Conservation (phyloP, 306 rosid species). For the Mimosa pudica region DNA sequence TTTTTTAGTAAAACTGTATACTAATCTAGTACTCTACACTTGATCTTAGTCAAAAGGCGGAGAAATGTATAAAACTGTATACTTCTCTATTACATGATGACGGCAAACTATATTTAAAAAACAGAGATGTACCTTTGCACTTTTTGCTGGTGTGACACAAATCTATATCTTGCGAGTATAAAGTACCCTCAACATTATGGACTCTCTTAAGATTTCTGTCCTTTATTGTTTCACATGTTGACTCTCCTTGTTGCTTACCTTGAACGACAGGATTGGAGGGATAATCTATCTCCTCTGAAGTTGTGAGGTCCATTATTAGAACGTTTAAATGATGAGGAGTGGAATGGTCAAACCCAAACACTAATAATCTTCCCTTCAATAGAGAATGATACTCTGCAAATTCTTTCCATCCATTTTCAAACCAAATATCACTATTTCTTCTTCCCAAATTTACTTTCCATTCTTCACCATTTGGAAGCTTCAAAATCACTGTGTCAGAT, state of each 20-base stretch:
- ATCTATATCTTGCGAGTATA: background rate
- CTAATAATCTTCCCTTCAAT: conserved; percentile 27
- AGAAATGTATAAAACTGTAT: too few species aligned
- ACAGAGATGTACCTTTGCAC: conserved; percentile 2
- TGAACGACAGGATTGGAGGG: background rate
- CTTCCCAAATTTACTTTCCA: conserved; percentile 40
- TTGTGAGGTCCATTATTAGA: background rate
- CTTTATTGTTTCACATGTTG: conserved; percentile 8
- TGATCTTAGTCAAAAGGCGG: too few species aligned
- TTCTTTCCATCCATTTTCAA: conserved; percentile 46
- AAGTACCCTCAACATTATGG: too few species aligned
- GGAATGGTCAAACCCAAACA: conserved; percentile 25
- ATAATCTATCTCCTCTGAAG: conserved; percentile 17
- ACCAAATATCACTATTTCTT: conserved; percentile 23
- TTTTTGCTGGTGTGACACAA: background rate
- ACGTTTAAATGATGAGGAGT: conserved; percentile 7
- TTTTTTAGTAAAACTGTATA: too few species aligned
- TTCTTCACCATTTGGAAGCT: background rate
- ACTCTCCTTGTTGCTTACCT: background rate
- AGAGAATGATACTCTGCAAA: conserved; percentile 35
- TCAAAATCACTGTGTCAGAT: background rate
- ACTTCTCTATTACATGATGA: too few species aligned
- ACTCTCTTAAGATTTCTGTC: too few species aligned
- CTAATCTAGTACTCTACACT: too few species aligned
- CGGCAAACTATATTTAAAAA: too few species aligned